Base-by-base conservation (phyloP, 805 yeast species). In the Saturnispora bothae region DNA sequence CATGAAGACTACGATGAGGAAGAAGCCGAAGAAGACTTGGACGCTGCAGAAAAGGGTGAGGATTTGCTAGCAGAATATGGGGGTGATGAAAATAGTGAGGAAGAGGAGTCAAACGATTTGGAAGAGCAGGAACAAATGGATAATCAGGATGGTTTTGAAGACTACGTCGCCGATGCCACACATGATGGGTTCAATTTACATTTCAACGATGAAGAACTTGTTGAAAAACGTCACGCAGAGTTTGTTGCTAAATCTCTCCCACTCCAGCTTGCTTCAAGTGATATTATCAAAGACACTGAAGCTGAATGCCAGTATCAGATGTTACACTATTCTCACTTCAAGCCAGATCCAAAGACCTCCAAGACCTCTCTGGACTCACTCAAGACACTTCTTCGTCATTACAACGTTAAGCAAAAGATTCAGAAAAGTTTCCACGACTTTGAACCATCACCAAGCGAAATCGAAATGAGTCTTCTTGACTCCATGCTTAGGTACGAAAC, bases 111-210 rank as follows among this genome's bases (percentile, higher is more conserved):
- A n/a, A 31, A 34, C 5, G 47, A 67, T 64, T 33, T 16, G 3
- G 46, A 27, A 4, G 47, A 40, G 4, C 40, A 43, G 3, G 12
- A 5, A 5, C 15, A 15, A 15, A 4, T 6, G 4, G 44, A 39
- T 10, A 49, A 47, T 12, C 47, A 68, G 64, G 18, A 53, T 43
- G 67, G 52, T 5, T 66, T 60, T 10, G 68, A 61, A 18, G 56
- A 58, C 33, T 67, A 61, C 14, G 65, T 57, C 4, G 64, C 61
- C 33, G 38, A 47, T 4, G 48, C 50, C 36, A 43, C 42, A 33
- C 47, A 34, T 33, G 96, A 89, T 59, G 83, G 94, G 0, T 86
- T 83, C 48, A 83, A 82, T 43, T 51, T 60, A 10, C 97, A 88
- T 55, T 88, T 81, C 57, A 79, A 77, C 34, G 59, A 64, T 16